Conservation (phyloP, 208 protist genomes). For the Trypanosoma melophagium region DNA sequence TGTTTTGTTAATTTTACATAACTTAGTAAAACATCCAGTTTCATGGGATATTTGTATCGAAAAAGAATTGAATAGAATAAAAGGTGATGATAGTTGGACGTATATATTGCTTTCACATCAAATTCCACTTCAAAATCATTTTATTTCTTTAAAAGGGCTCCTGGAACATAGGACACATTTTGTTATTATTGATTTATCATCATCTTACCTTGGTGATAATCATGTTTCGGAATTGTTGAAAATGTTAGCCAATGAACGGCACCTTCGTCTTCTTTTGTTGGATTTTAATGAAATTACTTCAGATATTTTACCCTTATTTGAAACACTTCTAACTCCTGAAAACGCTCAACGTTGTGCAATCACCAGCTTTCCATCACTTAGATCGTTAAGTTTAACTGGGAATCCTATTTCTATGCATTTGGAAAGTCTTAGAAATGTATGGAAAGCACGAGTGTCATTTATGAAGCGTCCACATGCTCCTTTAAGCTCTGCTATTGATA, state of each 20-base stretch:
- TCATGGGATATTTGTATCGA: not conserved
- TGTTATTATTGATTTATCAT: constrained; percentile 1
- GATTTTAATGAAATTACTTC: constrained; percentile 5
- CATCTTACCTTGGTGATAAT: not conserved
- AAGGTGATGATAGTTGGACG: not conserved
- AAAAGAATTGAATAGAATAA: not conserved
- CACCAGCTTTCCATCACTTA: constrained; percentile 1
- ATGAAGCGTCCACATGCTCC: not conserved
- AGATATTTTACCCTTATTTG: not conserved
- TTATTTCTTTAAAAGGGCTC: not conserved
- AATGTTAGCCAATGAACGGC: not conserved
- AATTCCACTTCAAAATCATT: not conserved
- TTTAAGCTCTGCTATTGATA: not conserved
- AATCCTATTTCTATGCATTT: constrained; percentile 5
- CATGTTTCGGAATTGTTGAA: not conserved
- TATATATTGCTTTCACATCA: constrained; percentile 8
- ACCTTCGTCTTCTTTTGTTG: constrained; percentile 9
- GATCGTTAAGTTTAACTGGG: not conserved
- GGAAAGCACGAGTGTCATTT: not conserved
- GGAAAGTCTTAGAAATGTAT: not conserved
- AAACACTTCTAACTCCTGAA: not conserved
- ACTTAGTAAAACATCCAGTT: not conserved
- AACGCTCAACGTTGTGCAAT: constrained; percentile 1
- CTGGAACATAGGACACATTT: not conserved
- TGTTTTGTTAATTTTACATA: not conserved